Conservation (phyloP, 352 stramenopile species). For the Globisporangium viniferum region DNA sequence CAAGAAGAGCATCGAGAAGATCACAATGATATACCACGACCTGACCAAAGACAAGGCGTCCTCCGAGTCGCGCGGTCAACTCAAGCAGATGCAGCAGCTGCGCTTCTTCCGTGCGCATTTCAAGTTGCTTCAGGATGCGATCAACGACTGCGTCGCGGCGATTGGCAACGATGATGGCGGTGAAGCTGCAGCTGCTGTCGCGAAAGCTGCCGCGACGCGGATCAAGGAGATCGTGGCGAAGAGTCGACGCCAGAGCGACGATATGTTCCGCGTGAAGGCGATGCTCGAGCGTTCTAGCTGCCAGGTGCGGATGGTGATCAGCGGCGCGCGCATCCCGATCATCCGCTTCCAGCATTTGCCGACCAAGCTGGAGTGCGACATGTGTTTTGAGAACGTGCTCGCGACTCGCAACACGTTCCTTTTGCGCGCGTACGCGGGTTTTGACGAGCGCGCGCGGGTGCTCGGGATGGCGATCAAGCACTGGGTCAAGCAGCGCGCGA, state of each 20-base stretch:
- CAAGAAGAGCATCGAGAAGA: conserved; percentile 48
- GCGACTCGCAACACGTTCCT: conserved; percentile 79
- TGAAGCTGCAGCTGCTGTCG: conserved; percentile 9
- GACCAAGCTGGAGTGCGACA: conserved; percentile 66
- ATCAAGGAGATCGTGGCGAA: conserved; percentile 37
- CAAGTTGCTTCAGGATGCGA: conserved; percentile 28
- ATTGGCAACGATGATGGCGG: conserved; percentile 4
- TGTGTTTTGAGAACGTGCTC: conserved; percentile 85
- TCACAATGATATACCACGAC: conserved; percentile 33
- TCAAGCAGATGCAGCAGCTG: conserved; percentile 36
- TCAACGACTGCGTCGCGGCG: conserved; percentile 24
- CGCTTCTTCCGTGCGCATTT: conserved; percentile 46
- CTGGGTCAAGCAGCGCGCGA: conserved; percentile 95
- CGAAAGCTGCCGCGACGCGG: conserved; percentile 14
- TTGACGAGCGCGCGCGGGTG: conserved; percentile 75
- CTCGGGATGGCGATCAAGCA: conserved; percentile 96
- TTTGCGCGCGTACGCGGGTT: conserved; percentile 69
- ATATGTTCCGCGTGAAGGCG: conserved; percentile 45
- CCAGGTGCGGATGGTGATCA: conserved; percentile 60
- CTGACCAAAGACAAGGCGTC: conserved; percentile 20
- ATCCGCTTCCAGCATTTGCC: conserved; percentile 65
- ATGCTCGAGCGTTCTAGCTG: conserved; percentile 53
- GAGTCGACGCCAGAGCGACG: conserved; percentile 37
- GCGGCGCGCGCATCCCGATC: conserved; percentile 72
- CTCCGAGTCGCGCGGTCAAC: conserved; percentile 1